phyloP scores from a whole-genome alignment of 495 filamentous ascomycete genomes.

The Penicillium dipodomyicola region DNA sequence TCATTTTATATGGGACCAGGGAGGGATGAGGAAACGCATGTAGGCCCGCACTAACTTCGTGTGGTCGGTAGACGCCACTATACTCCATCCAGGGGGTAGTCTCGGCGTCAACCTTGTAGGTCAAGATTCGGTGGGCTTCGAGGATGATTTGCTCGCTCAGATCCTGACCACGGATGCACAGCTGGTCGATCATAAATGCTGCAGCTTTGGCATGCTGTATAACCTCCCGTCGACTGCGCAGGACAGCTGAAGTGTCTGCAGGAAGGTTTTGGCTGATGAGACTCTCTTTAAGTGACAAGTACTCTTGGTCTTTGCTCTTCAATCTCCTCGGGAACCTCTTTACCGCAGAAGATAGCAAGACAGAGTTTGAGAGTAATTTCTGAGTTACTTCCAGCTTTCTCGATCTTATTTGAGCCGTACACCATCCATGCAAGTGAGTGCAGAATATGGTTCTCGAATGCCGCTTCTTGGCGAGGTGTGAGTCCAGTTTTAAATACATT shows the following conservation, averaged over 20 bases:
- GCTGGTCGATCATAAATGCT: constrained; percentile 20
- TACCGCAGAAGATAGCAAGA: neutral
- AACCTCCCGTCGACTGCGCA: constrained; percentile 27
- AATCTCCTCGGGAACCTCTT: constrained; percentile 2
- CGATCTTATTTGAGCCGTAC: constrained; percentile 17
- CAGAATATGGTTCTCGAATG: constrained; percentile 1
- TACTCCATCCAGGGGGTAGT: constrained; percentile 24
- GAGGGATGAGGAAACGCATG: constrained; percentile 18
- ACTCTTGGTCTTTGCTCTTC: neutral
- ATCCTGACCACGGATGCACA: constrained; percentile 17
- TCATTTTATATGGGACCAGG: constrained; percentile 33
- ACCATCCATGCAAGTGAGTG: constrained; percentile 9
- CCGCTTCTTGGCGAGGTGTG: neutral
- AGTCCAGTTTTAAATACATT: neutral
- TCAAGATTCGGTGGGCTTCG: constrained; percentile 34
- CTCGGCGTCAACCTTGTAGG: constrained; percentile 12
- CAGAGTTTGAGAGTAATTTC: constrained; percentile 6
- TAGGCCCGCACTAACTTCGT: constrained; percentile 21
- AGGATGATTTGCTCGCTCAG: constrained; percentile 32
- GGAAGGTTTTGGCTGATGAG: neutral
- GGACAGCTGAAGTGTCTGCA: constrained; percentile 5
- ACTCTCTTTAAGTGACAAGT: neutral
- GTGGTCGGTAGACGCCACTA: constrained; percentile 26
- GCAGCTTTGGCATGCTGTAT: constrained; percentile 38
- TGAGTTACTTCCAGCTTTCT: neutral